Conservation (phyloP, 352 stramenopile species). For the Salisapilia sapeloensis region DNA sequence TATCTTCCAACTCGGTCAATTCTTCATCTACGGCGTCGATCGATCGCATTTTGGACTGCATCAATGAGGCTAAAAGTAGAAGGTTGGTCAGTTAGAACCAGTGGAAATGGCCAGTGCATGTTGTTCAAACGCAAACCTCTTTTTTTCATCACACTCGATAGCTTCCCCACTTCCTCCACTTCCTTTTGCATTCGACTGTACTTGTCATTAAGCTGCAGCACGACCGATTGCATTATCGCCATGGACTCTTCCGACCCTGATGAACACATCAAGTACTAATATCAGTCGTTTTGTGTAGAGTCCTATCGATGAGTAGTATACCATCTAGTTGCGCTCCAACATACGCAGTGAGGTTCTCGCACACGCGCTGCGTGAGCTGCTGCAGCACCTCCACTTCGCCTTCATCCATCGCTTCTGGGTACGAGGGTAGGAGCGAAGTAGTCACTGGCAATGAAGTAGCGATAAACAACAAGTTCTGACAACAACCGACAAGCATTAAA, state of each 20-base stretch:
- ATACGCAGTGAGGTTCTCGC: constrained; percentile 51
- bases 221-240: constrained; percentile 44
- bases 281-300: neutral
- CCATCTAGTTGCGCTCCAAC: constrained; percentile 42
- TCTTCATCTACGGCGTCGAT: constrained; percentile 77
- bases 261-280: neutral
- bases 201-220: constrained; percentile 40
- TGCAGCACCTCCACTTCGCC: constrained; percentile 32
- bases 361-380: constrained; percentile 42
- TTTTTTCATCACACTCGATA: constrained; percentile 47
- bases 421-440: no score
- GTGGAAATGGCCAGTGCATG: neutral
- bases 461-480: no score
- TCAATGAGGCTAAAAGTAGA: no score
- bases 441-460: no score
- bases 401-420: constrained; percentile 46
- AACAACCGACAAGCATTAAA: no score
- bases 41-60: constrained; percentile 57
- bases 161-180: constrained; percentile 28
- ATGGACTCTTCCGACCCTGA: constrained; percentile 60
- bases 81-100: neutral
- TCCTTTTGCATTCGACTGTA: constrained; percentile 43
- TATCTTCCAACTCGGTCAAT: constrained; percentile 71
- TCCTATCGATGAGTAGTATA: constrained; percentile 6
- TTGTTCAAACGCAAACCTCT: constrained; percentile 19